Base-by-base conservation (phyloP, 2,329 filamentous ascomycete genomes). In the Colletotrichum tofieldiae region DNA sequence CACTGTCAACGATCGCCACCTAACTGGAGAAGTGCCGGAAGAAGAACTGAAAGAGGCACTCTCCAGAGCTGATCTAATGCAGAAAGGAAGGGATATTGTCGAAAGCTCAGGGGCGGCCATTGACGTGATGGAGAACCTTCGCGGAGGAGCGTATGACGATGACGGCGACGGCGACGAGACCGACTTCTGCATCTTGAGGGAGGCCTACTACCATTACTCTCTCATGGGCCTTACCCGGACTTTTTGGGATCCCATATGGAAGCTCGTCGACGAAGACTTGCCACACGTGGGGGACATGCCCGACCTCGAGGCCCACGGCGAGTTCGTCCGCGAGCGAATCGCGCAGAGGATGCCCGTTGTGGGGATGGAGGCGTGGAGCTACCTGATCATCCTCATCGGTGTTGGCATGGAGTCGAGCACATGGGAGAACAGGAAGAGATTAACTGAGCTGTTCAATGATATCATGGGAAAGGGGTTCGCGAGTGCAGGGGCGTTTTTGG, bases 241-340 rank as follows among this genome's bases (percentile, higher is more conserved):
- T 8, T 72, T 72, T 18, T 64, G 52, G 45, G 69, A 69, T 23
- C 65, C 69, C 1, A 43, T 55, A 1, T 72, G 69, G 69, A 69
- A 60, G 12, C 65, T 72, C 14, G 23, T 72, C 14, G 69, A 64
- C 39, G 45, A 64, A 20, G 39, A 64, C 39, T 37, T 72, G 52
- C 69, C 69, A 18, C 26, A n/a, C 23, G 41, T 65, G 23, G 26
- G 23, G 20, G 39, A 64, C 14, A 35, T 69, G 59, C 29, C 45
- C 16, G 41, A 72, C 12, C 45, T 64, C 11, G 69, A 72, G 32
- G 54, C 59, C 7, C 47, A 64, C 32, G 59, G 37, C 7, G 16
- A 55, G 5, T 37, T 69, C 26, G 39, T 60, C 18, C 52, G 68
- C 7, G 69, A 69, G 54, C 59, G 59, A 11, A 26, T 72, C n/a